Evolutionary conservation across 1,139 yeast genomes (phyloP), one percentile per base, ranked within the genome.

Genomic region (Taphrina pruni): DNA sequence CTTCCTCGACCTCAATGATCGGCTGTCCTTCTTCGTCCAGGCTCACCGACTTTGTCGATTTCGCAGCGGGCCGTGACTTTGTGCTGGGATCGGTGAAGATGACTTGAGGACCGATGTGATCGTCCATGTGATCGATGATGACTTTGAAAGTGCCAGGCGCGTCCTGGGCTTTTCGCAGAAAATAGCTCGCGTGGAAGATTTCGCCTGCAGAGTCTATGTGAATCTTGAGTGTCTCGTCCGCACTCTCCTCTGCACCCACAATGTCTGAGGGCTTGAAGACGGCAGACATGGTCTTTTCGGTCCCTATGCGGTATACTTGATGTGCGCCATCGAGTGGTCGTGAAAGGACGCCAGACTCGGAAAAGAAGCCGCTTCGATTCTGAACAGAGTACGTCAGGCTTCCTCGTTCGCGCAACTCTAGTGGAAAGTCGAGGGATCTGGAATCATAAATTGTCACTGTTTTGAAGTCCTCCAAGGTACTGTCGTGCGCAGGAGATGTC

Each of bases 301-400:
- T 58, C 14, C 65, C 69, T 20, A 65, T 36, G 17, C 64, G 51
- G 17, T 58, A 60, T 7, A 60, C 48, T 14, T 21, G 51, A 2
- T 6, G 17, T 6, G 60, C 66, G 12, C 50, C 41, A 20, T 66
- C 65, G 11, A 26, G 76, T 11, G 72, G 62, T 32, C 62, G 26
- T 12, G 62, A 32, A 5, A 45, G 43, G 7, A 32, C 54, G 2
- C 62, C 62, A 17, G 62, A 43, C 20, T 58, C 62, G 54, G 54
- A 45, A 32, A 58, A 58, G 26, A 32, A 6, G 41, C 43, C 62
- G 17, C 48, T 58, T 17, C 43, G 52, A 45, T 58, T 58, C 9
- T 38, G 11, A 14, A 54, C 52, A 14, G 62, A 58, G 20, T 45
- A 58, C 14, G 51, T 32, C 54, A 45, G 50, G 9, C 26, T 45